Evolutionary conservation across 805 yeast species (phyloP).

Genomic region (Ogataea ganodermae): DNA sequence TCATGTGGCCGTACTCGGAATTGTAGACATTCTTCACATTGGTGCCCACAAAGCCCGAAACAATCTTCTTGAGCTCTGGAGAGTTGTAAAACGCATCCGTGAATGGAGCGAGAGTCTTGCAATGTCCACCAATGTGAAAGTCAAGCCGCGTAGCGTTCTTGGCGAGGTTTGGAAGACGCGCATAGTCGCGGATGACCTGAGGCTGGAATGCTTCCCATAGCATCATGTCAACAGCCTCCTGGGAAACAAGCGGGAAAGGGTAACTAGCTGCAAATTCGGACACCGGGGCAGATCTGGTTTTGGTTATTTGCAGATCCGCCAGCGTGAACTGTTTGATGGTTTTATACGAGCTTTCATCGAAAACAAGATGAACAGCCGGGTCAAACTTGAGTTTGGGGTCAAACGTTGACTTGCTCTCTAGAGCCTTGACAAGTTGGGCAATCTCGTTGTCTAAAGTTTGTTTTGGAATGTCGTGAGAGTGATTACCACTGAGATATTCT

Average conservation of each 20-base stretch:
- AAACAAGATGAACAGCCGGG: constrained; percentile 38
- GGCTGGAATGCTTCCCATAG: constrained; percentile 51
- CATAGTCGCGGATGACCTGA: constrained; percentile 43
- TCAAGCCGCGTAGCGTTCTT: constrained; percentile 39
- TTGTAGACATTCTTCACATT: constrained; percentile 49
- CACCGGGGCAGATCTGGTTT: constrained; percentile 33
- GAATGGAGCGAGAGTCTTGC: constrained; percentile 43
- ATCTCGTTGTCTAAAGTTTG: constrained; percentile 29
- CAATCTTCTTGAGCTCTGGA: constrained; percentile 49
- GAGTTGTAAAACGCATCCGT: constrained; percentile 51
- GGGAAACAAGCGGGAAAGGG: constrained; percentile 60
- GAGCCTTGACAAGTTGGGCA: constrained; percentile 15
- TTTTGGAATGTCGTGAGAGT: constrained; percentile 26
- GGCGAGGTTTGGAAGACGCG: constrained; percentile 39
- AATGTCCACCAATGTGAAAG: constrained; percentile 50
- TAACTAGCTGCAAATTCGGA: constrained; percentile 47
- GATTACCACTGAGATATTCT: constrained; percentile 20
- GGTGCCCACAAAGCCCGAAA: constrained; percentile 51
- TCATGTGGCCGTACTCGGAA: constrained; percentile 54
- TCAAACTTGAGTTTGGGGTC: constrained; percentile 38
- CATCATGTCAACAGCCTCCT: constrained; percentile 58
- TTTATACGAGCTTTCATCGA: constrained; percentile 38
- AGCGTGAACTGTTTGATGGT: constrained; percentile 40
- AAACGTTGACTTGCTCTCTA: constrained; percentile 29
- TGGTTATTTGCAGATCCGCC: constrained; percentile 37